Base-by-base conservation (phyloP, 2,329 filamentous ascomycete species). In the Raffaelea ambrosiae region DNA sequence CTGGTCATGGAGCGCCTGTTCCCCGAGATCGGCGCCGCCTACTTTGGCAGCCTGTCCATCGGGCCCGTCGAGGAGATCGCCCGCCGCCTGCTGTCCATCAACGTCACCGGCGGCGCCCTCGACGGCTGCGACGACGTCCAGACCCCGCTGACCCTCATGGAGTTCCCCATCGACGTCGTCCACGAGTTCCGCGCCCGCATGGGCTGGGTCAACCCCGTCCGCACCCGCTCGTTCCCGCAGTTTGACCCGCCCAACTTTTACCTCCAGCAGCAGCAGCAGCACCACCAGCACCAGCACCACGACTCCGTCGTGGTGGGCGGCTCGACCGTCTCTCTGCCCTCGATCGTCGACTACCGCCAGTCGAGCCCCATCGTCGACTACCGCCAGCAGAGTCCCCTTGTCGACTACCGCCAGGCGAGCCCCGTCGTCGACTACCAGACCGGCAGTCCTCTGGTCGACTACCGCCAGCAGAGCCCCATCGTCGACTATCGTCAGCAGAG, bases 1-100 rank as follows among this genome's bases (percentile, higher is more conserved):
- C 73, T 97, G 51, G 80, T 88, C 36, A 79, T 97, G 67, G 90
- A 96, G 66, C 87, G 88, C 16, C 76, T 96, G 52, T 96, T 95
- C 63, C 89, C 90, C 3, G 88, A 94, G 62, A 84, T 96, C 56
- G 90, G 89, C 42, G 84, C 88, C 19, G 84, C 88, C 43, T 95
- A 96, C 65, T 89, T 91, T 57, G 86, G 86, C 43, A 85, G 83
- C 56, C 73, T 95, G 55, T 84, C 87, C 16, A 77, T 95, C 41
- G 74, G 76, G 2, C 88, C 90, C 0, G 81, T 97, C 29, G 88
- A 95, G 63, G 84, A 93, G 61, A 95, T 96, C 58, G 82, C 88
- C 41, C 78, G 80, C 43, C 80, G 86, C 33, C 77, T 95, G 23
- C 74, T 83, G 54, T 77, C 81, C 20, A 78, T 87, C 68, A 88